Base-by-base conservation (phyloP, 129 eudicot species). In the Chrysanthemum seticuspe region DNA sequence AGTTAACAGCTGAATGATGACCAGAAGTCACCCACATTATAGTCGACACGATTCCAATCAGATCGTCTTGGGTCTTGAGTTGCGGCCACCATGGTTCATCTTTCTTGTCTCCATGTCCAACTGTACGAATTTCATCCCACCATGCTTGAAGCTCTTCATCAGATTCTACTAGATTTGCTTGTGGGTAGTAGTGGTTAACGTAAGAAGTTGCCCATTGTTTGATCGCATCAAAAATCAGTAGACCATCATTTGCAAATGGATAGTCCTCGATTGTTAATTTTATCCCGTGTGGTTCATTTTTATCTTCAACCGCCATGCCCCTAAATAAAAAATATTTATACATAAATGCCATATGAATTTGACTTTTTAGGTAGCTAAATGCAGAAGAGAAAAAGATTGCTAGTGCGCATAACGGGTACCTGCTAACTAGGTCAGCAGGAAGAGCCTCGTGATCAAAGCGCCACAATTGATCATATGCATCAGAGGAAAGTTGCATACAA, bases 361-460 rank as follows among this genome's bases (percentile, higher is more conserved):
- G 12, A 13, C 13, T 48, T 49, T 67, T 4, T 19, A 10, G 66
- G 12, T 27, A 8, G 36, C 66, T 34, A 23, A 11, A 62, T 6
- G 12, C 8, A 34, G 36, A 34, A 34, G 40, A 34, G 6, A 34
- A 34, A 34, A 34, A 34, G 40, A 10, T 15, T 53, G 3, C 3
- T 65, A 13, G 2, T 5, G 36, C 19, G 15, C 31, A 45, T 34
- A 12, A 57, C 2, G n/a, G 13, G 7, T 82, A 88, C 96, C 97
- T 80, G 80, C 73, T 84, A 60, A 88, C 86, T 15, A 88, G 76
- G 72, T 87, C 88, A 14, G 82, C 87, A 4, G 96, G 97, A 48
- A 91, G 82, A 18, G 85, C 90, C 31, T 91, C 80, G 0, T 63
- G 83, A 68, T 91, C 97, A 57, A 91, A 91, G 15, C 84, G 86